Conservation (phyloP, 306 rosid species). For the Lathyrus sativus region DNA sequence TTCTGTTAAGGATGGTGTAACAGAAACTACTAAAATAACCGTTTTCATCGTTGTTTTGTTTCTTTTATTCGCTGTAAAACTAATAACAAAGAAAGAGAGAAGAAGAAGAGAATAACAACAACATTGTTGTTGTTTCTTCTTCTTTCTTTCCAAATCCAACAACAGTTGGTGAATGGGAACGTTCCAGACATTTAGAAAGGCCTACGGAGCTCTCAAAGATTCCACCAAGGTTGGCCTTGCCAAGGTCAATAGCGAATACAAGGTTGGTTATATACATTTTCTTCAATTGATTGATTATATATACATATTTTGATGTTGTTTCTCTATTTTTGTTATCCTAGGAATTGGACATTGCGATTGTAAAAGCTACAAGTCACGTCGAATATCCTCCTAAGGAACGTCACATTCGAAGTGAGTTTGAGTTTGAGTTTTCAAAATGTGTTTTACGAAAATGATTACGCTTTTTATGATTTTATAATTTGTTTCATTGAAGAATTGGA, state of each 20-base stretch:
- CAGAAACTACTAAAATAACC: constrained; percentile 35
- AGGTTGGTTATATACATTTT: constrained; percentile 47
- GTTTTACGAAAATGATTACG: constrained; percentile 1
- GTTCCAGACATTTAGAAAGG: constrained; percentile 72
- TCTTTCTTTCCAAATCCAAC: constrained; percentile 39
- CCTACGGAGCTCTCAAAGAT: constrained; percentile 95
- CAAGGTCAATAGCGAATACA: constrained; percentile 90
- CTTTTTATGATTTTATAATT: background rate
- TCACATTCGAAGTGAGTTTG: constrained; percentile 78
- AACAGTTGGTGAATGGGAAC: constrained; percentile 61
- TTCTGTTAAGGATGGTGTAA: background rate
- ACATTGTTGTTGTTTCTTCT: constrained; percentile 44
- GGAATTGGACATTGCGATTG: constrained; percentile 96
- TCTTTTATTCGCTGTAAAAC: constrained; percentile 46
- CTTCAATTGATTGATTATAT: background rate
- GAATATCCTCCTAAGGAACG: constrained; percentile 95
- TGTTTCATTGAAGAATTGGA: constrained; percentile 16
- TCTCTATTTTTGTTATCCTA: constrained; percentile 15
- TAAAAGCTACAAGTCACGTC: constrained; percentile 88
- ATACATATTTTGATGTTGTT: background rate
- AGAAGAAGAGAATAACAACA: constrained; percentile 40
- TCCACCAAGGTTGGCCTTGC: constrained; percentile 98
- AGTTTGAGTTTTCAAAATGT: constrained; percentile 46
- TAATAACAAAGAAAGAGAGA: constrained; percentile 34
- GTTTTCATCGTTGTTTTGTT: constrained; percentile 7